Conservation (phyloP, 495 filamentous ascomycete species). For the Neurospora sp. region DNA sequence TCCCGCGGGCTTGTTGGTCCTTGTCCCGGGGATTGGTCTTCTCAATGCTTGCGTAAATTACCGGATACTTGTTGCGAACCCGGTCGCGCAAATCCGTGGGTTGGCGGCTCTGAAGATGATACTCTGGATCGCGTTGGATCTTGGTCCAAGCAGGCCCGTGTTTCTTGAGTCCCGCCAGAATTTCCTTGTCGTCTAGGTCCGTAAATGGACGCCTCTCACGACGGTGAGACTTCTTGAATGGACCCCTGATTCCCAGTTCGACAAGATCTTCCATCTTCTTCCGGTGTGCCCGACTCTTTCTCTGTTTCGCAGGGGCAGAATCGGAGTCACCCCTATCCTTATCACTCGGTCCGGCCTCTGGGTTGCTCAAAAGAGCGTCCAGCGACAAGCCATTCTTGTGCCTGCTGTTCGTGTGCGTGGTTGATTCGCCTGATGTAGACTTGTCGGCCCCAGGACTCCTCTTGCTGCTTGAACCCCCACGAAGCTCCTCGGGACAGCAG, state of each 20-base stretch:
- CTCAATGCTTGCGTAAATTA: constrained; percentile 41
- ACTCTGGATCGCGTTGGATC: constrained; percentile 61
- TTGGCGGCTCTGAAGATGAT: constrained; percentile 55
- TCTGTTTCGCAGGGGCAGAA: constrained; percentile 19
- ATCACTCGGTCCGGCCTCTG: constrained; percentile 19
- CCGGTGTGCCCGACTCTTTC: constrained; percentile 42
- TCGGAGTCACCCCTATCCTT: constrained; percentile 9
- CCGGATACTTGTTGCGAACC: constrained; percentile 70
- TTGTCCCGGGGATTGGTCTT: constrained; percentile 45
- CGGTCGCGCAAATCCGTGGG: constrained; percentile 77
- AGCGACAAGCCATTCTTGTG: constrained; percentile 30
- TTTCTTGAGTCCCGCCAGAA: constrained; percentile 62
- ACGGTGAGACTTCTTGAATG: constrained; percentile 45
- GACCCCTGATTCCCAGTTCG: constrained; percentile 44
- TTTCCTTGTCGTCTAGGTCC: constrained; percentile 62
- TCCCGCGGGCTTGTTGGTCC: neutral
- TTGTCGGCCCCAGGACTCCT: constrained; percentile 7
- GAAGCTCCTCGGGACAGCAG: constrained; percentile 55
- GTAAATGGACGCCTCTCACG: constrained; percentile 56
- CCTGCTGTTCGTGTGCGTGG: constrained; percentile 8
- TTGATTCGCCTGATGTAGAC: neutral
- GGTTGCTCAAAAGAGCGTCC: constrained; percentile 38
- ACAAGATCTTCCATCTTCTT: constrained; percentile 45
- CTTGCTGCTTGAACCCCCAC: constrained; percentile 23
- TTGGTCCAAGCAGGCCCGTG: constrained; percentile 75